Conservation (phyloP, 1,139 yeast genomes). For the Candida mesenterica region DNA sequence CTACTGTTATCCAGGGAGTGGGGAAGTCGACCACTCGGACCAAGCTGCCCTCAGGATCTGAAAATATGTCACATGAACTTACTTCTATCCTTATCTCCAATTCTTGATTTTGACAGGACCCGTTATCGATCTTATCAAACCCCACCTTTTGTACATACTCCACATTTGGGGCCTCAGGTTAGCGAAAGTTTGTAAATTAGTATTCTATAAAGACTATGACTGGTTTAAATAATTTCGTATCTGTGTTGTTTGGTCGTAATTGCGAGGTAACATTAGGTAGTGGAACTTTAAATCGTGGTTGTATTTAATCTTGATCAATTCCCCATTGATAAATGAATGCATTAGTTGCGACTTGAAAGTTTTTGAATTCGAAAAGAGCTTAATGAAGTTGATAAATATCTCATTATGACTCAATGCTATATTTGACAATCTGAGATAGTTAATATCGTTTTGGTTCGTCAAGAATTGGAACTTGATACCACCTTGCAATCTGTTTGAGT, state of each 20-base stretch:
- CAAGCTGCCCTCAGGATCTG: too few relatives aligned
- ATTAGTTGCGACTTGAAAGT: conserved; percentile 29
- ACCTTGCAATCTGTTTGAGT: conserved; percentile 86
- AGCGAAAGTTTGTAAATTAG: too few relatives aligned
- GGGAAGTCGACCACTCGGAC: too few relatives aligned
- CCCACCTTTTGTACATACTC: too few relatives aligned
- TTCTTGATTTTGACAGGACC: too few relatives aligned
- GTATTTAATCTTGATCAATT: conserved; percentile 28
- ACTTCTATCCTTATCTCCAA: too few relatives aligned
- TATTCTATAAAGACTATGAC: too few relatives aligned
- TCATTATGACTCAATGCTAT: conserved; percentile 40
- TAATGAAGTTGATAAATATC: conserved; percentile 35
- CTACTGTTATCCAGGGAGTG: too few relatives aligned
- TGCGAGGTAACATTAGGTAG: conserved; percentile 41
- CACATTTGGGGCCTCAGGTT: too few relatives aligned
- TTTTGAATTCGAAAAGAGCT: conserved; percentile 31
- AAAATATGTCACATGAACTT: too few relatives aligned
- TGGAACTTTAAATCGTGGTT: conserved; percentile 33
- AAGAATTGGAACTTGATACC: conserved; percentile 56
- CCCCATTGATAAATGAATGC: conserved; percentile 32
- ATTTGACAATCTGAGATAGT: conserved; percentile 34
- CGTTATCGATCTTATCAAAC: too few relatives aligned
- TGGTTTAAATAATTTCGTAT: conserved; percentile 1
- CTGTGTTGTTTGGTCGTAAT: conserved; percentile 5
- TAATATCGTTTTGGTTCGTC: conserved; percentile 17